A percentile compares a stretch with the other conserved stretches of the same genome.
These are phyloP conservation scores for Rhynchosporium agropyri DNA, from an alignment of 2,329 filamentous ascomycete species.

Conservation along the genomic window DNA sequence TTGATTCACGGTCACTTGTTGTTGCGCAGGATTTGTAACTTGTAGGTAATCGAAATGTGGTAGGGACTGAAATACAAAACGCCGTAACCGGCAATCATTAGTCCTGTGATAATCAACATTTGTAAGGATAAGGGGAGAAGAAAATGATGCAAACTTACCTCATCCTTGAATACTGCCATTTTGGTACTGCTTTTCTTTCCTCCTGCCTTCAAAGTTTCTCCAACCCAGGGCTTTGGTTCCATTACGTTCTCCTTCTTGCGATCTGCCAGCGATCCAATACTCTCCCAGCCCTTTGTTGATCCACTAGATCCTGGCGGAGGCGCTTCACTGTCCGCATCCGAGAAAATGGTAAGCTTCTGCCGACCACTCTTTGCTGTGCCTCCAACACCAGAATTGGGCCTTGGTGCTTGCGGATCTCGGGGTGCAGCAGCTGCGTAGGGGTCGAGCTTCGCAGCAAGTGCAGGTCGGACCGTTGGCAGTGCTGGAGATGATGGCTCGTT, in stretches of 20 bases:
- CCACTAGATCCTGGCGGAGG: constrained; percentile 56
- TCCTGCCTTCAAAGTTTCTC: constrained; percentile 85
- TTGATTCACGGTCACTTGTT: constrained; percentile 81
- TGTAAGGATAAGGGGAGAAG: constrained; percentile 47
- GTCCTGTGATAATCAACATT: constrained; percentile 94
- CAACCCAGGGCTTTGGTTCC: constrained; percentile 86
- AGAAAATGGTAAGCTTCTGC: constrained; percentile 89
- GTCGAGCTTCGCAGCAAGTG: constrained; percentile 81
- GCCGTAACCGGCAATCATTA: constrained; percentile 70
- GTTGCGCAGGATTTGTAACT: constrained; percentile 69
- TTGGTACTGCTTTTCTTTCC: constrained; percentile 82
- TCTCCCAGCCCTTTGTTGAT: constrained; percentile 81
- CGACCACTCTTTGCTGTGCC: constrained; percentile 66
- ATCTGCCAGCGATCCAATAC: constrained; percentile 81
- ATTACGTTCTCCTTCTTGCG: constrained; percentile 92
- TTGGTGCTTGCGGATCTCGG: constrained; percentile 67
- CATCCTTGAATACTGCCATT: constrained; percentile 92
- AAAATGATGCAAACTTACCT: constrained; percentile 67
- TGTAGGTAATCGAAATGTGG: constrained; percentile 55
- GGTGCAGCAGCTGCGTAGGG: constrained; percentile 67
- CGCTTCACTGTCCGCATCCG: constrained; percentile 67
- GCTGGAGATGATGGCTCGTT: constrained; percentile 82
- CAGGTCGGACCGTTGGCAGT: constrained; percentile 78
- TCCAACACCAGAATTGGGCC: constrained; percentile 51
- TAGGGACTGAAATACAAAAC: constrained; percentile 62